Evolutionary conservation across 768 basidiomycete genomes (phyloP).

Genomic region (Kwoniella pini): DNA sequence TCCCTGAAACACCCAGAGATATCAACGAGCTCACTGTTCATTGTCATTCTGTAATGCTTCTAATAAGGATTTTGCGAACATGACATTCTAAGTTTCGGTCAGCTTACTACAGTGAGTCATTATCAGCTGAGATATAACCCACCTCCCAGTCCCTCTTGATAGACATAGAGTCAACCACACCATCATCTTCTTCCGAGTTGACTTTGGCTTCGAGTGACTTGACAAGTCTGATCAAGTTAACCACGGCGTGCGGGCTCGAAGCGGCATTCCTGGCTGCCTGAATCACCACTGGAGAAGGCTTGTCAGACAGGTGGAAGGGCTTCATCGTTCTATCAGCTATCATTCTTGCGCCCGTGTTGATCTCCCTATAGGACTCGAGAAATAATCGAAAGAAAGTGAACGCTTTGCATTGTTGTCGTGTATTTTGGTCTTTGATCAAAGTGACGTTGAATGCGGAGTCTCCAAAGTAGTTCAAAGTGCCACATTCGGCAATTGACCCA

Average conservation of each 20-base stretch:
- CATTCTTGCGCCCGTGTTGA: background rate
- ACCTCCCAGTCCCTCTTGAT: conserved; percentile 40
- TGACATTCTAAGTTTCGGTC: conserved; percentile 17
- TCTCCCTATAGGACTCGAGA: too few relatives aligned
- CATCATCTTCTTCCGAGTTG: conserved; percentile 24
- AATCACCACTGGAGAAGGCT: conserved; percentile 12
- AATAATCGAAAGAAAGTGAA: too few relatives aligned
- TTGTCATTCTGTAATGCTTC: conserved; percentile 24
- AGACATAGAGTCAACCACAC: conserved; percentile 4
- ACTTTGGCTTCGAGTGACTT: conserved; percentile 29
- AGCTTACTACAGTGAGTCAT: conserved; percentile 3
- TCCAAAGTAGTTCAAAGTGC: background rate
- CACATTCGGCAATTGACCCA: conserved; percentile 10
- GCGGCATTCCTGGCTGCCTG: conserved; percentile 36
- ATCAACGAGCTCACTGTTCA: conserved; percentile 24
- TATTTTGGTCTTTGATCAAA: too few relatives aligned
- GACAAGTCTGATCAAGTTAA: conserved; percentile 44
- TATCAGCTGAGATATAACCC: conserved; percentile 4
- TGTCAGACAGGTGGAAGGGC: background rate
- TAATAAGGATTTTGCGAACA: conserved; percentile 33
- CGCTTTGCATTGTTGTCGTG: too few relatives aligned
- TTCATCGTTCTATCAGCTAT: background rate
- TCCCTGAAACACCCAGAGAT: background rate
- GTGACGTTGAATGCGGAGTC: conserved; percentile 1
- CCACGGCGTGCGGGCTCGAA: conserved; percentile 37